Percentiles rank a stretch among this genome's conserved stretches.
phyloP scores from a whole-genome alignment of 2,329 filamentous ascomycete species.

The Thielaviopsis cerberus region DNA sequence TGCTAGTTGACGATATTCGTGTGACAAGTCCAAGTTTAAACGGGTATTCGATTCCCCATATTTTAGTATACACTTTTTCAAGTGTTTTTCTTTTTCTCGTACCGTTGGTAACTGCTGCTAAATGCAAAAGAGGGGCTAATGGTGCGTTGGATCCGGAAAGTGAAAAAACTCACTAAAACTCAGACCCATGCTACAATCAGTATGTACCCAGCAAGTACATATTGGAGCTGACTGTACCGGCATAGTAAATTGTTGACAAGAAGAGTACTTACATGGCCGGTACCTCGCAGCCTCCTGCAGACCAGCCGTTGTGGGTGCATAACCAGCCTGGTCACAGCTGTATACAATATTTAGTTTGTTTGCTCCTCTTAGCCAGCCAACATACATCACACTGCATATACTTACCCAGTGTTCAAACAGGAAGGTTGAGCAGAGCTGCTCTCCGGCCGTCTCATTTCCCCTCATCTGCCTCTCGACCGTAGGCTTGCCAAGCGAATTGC shows the following conservation, averaged over 20 bases:
- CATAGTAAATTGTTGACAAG: too few species aligned
- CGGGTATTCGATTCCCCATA: neutral
- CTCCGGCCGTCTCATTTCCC: neutral
- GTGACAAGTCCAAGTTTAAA: neutral
- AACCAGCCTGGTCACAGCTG: neutral
- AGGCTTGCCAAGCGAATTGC: too few species aligned
- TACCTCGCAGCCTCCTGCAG: neutral
- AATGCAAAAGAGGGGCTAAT: too few species aligned
- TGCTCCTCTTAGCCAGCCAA: neutral
- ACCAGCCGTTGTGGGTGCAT: neutral
- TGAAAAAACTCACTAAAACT: too few species aligned
- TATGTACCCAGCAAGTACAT: neutral
- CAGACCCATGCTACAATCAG: too few species aligned
- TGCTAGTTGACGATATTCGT: neutral
- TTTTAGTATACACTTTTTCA: neutral
- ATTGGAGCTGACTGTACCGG: too few species aligned
- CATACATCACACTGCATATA: neutral
- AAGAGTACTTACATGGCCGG: neutral
- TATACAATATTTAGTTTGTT: neutral
- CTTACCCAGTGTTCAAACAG: neutral
- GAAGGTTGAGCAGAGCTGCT: neutral
- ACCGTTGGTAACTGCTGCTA: neutral
- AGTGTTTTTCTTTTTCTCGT: too few species aligned
- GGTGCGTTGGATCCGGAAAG: too few species aligned
- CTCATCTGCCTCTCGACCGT: too few species aligned